A percentile compares a stretch with the other conserved stretches of the same genome.
Evolutionary conservation across 2,329 filamentous ascomycete genomes (phyloP).

Genomic region (Neodidymelliopsis sp.): DNA sequence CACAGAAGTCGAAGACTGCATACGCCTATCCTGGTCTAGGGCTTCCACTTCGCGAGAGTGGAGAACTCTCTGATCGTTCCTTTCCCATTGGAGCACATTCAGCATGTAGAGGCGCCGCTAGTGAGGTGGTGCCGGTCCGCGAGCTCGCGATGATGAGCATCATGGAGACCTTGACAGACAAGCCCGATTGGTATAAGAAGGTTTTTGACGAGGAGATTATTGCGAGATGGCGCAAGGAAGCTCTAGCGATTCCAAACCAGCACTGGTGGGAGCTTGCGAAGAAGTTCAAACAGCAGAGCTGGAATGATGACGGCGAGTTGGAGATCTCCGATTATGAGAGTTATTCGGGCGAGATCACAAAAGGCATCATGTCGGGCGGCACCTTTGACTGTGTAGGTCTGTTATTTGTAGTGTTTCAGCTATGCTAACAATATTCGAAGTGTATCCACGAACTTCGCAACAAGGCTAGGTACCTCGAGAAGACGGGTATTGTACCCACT

Average conservation of each 20-base stretch:
- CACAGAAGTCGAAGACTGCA: no score
- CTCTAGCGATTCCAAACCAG: constrained; percentile 25
- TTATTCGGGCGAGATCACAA: background rate
- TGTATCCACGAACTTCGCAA: constrained; percentile 55
- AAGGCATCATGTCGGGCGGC: constrained; percentile 22
- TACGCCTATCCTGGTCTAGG: constrained; percentile 31
- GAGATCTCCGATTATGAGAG: background rate
- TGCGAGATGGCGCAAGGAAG: constrained; percentile 34
- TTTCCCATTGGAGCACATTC: constrained; percentile 26
- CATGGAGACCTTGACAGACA: constrained; percentile 53
- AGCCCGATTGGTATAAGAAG: constrained; percentile 50
- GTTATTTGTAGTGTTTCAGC: background rate
- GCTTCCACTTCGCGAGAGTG: constrained; percentile 19
- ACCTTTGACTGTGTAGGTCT: constrained; percentile 27
- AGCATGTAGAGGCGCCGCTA: constrained; percentile 4
- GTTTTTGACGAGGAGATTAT: constrained; percentile 45
- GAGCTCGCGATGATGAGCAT: constrained; percentile 50
- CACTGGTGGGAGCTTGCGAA: constrained; percentile 21
- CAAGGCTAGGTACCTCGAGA: constrained; percentile 58
- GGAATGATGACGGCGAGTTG: background rate
- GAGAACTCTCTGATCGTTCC: background rate
- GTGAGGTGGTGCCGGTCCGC: constrained; percentile 39
- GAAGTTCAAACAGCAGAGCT: constrained; percentile 15
- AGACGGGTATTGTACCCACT: constrained; percentile 52
- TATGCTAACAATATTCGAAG: constrained; percentile 10